phyloP scores from a whole-genome alignment of 2,329 filamentous ascomycete genomes.

The Chalaropsis ovoidea region DNA sequence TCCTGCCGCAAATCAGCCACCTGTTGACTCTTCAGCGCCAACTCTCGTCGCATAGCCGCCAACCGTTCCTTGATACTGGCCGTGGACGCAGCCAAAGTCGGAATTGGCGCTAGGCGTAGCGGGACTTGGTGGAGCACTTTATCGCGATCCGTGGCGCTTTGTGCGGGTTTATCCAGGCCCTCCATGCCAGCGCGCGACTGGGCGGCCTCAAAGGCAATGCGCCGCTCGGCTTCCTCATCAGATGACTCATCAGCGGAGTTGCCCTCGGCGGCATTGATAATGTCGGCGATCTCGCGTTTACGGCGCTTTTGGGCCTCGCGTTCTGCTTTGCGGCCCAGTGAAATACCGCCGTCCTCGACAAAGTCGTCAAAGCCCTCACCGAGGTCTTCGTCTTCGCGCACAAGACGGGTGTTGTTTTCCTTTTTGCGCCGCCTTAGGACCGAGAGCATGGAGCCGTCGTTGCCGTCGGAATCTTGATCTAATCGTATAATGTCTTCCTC shows the following conservation, averaged over 20 bases:
- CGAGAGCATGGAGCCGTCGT: slow-evolving; percentile 28
- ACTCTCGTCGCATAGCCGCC: slow-evolving; percentile 52
- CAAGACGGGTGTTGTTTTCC: slow-evolving; percentile 61
- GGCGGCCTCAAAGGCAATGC: slow-evolving; percentile 74
- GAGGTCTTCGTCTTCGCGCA: slow-evolving; percentile 81
- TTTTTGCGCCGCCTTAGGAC: slow-evolving; percentile 37
- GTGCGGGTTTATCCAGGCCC: slow-evolving; percentile 44
- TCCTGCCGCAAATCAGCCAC: slow-evolving; percentile 60
- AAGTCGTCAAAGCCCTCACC: slow-evolving; percentile 90
- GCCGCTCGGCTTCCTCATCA: slow-evolving; percentile 61
- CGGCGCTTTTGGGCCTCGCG: slow-evolving; percentile 56
- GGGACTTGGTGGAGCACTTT: slow-evolving; percentile 17
- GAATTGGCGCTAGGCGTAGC: slow-evolving; percentile 45
- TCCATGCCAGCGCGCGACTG: slow-evolving; percentile 85
- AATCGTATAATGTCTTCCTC: slow-evolving; percentile 47
- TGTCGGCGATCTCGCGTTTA: slow-evolving; percentile 67
- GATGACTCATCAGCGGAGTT: slow-evolving; percentile 51
- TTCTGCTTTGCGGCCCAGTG: slow-evolving; percentile 69
- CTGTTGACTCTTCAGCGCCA: slow-evolving; percentile 48
- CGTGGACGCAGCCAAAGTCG: slow-evolving; percentile 58
- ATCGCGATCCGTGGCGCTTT: slow-evolving; percentile 29
- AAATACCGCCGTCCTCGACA: slow-evolving; percentile 71
- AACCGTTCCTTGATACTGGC: slow-evolving; percentile 53
- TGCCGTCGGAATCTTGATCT: slow-evolving; percentile 38
- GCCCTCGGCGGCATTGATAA: slow-evolving; percentile 72